Base-by-base conservation (phyloP, 2,329 filamentous ascomycete species). In the Annulohypoxylon truncatum region DNA sequence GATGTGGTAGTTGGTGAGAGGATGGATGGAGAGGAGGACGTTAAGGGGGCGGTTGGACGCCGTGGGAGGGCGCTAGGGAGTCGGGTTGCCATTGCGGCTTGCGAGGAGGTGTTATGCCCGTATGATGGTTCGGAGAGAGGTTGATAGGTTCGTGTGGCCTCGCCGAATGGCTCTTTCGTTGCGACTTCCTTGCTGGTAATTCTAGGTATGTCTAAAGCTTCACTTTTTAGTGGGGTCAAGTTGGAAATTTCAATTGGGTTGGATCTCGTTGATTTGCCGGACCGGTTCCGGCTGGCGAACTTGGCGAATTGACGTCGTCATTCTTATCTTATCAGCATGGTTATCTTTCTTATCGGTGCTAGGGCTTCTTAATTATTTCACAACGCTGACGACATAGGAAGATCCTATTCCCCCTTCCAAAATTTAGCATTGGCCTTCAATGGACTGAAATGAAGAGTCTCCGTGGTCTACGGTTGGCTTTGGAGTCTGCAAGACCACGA, bases 41-140 rank as follows among this genome's bases (percentile, higher is more conserved):
- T 18, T 20, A 60, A 26, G 59, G 52, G 50, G 58, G 70, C 57
- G 46, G 76, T 61, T 62, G 78, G 76, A 53, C 75, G 71, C 71
- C 76, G 67, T 56, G 70, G 64, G 67, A 78, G 66, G 71, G 75
- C 65, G 61, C 66, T 61, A 42, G 79, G 73, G 67, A 79, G 74
- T 67, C 75, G 75, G 59, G 75, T 69, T 42, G 75, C 75, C 76
- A 77, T 79, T 70, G 67, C 71, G 56, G 53, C 4, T 18, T 33
- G 2, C 8, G 18, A 18, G 24, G 28, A 13, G 18, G 40, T n/a
- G 40, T 62, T 33, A 57, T 57, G 1, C n/a, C 35, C 4, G 7
- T 5, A 4, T 24, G 10, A n/a, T 7, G 2, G 6, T 54, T 42
- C 22, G 13, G 13, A 7, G 3, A 7, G 31, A 24, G 31, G 4